phyloP scores from a whole-genome alignment of 768 basidiomycete genomes.

The Boletus vermiculosoides region DNA sequence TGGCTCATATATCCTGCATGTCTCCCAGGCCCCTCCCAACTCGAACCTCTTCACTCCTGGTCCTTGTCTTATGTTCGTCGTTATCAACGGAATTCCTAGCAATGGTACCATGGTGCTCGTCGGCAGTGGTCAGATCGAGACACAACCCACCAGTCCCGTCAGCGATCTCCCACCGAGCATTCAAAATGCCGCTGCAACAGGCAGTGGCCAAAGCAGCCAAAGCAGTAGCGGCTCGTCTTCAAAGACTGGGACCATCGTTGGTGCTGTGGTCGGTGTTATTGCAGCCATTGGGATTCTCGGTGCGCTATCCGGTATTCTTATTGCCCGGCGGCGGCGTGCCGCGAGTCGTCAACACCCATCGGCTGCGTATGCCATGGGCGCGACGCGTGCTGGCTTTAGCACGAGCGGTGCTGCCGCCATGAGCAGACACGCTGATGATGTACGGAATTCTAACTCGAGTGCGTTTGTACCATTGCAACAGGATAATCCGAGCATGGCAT shows the following conservation, averaged over 20 bases:
- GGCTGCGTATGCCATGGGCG: constrained; percentile 40
- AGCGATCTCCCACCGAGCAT: constrained; percentile 36
- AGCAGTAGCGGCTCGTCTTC: constrained; percentile 22
- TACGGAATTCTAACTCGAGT: constrained; percentile 59
- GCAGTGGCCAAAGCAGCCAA: constrained; percentile 26
- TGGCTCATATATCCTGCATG: constrained; percentile 76
- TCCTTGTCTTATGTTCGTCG: constrained; percentile 81
- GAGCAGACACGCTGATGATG: constrained; percentile 21
- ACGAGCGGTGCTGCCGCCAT: constrained; percentile 23
- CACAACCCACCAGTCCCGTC: constrained; percentile 49
- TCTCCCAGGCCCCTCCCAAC: constrained; percentile 80
- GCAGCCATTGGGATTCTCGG: constrained; percentile 32
- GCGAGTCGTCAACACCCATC: constrained; percentile 32
- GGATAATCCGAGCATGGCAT: constrained; percentile 54
- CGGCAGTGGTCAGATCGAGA: constrained; percentile 74
- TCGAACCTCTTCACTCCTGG: constrained; percentile 88
- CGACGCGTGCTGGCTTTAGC: constrained; percentile 30
- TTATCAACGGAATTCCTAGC: constrained; percentile 81
- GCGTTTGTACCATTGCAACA: constrained; percentile 72
- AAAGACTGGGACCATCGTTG: constrained; percentile 27
- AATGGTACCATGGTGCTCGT: constrained; percentile 75
- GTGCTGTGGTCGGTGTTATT: constrained; percentile 31
- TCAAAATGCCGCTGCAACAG: constrained; percentile 40
- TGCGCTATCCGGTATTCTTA: constrained; percentile 43
- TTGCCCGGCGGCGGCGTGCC: constrained; percentile 51